Evolutionary conservation across 164 flowering plant genomes (phyloP).

Genomic region (Vitis riparia): DNA sequence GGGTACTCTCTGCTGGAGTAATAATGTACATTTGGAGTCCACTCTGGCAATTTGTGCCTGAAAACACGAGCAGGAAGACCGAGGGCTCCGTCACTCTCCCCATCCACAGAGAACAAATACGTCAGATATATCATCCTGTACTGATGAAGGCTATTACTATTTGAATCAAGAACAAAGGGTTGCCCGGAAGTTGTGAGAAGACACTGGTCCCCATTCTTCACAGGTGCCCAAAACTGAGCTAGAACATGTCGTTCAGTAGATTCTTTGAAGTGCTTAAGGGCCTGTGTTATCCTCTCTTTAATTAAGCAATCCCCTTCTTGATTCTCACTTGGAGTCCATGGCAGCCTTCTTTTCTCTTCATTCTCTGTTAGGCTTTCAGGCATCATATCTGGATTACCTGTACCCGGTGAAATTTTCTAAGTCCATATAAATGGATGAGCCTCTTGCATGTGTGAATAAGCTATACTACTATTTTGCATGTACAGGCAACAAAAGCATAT

Average conservation of each 20-base stretch:
- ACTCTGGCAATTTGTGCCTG: slow-evolving; percentile 79
- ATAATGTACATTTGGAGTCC: slow-evolving; percentile 98
- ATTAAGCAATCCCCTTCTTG: slow-evolving; percentile 67
- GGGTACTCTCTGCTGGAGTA: slow-evolving; percentile 81
- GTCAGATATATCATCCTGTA: slow-evolving; percentile 76
- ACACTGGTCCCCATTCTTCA: slow-evolving; percentile 56
- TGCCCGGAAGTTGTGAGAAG: slow-evolving; percentile 95
- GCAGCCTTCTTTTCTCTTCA: slow-evolving; percentile 28
- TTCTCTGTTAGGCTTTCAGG: slow-evolving; percentile 28
- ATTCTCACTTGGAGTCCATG: slow-evolving; percentile 39
- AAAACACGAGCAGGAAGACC: slow-evolving; percentile 99
- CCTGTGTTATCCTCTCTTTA: slow-evolving; percentile 88
- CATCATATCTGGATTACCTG: slow-evolving; percentile 39
- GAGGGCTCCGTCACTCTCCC: slow-evolving; percentile 59
- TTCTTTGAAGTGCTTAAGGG: slow-evolving; percentile 78
- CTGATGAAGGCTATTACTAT: slow-evolving; percentile 72
- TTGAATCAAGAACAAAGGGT: slow-evolving; percentile 86
- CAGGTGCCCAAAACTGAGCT: slow-evolving; percentile 98
- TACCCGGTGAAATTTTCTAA: slow-evolving; percentile 14
- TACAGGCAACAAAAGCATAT: no score
- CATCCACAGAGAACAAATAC: slow-evolving; percentile 79
- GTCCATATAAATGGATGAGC: not conserved
- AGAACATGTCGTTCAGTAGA: slow-evolving; percentile 77
- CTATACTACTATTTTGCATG: no score
- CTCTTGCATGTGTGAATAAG: no score